Conservation (phyloP, 805 yeast species). For the Candida morakotiae region DNA sequence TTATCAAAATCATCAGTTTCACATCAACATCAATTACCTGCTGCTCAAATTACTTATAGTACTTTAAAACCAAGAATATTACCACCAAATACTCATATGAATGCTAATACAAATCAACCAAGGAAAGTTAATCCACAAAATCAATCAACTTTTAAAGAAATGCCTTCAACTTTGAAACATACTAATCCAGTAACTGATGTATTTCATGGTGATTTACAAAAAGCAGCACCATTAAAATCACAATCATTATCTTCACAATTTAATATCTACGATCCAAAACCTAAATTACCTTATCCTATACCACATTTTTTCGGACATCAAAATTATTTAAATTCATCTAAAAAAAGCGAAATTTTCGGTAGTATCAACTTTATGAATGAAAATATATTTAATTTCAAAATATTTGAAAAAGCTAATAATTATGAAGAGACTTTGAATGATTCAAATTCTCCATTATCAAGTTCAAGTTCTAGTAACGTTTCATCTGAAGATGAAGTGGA, state of each 20-base stretch:
- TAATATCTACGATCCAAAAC: slow-evolving; percentile 27
- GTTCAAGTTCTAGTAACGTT: neutral
- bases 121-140: neutral
- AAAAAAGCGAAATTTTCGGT: slow-evolving; percentile 27
- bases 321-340: neutral
- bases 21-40: slow-evolving; percentile 1
- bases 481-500: slow-evolving; percentile 14
- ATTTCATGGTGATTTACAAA: slow-evolving; percentile 41
- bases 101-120: neutral
- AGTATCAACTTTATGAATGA: slow-evolving; percentile 34
- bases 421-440: slow-evolving; percentile 6
- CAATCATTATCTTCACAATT: slow-evolving; percentile 51
- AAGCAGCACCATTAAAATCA: slow-evolving; percentile 46
- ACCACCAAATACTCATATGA: neutral
- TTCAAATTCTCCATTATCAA: slow-evolving; percentile 1
- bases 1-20: neutral
- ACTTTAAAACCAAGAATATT: slow-evolving; percentile 5
- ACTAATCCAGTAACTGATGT: slow-evolving; percentile 40
- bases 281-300: slow-evolving; percentile 1
- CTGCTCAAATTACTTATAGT: slow-evolving; percentile 9
- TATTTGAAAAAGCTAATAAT: slow-evolving; percentile 16
- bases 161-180: neutral
- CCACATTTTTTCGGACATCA: slow-evolving; percentile 3
- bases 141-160: neutral
- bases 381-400: slow-evolving; percentile 30